These are phyloP conservation scores for Colletotrichum tanaceti DNA, from an alignment of 2,329 filamentous ascomycete species.

Conservation along the genomic window DNA sequence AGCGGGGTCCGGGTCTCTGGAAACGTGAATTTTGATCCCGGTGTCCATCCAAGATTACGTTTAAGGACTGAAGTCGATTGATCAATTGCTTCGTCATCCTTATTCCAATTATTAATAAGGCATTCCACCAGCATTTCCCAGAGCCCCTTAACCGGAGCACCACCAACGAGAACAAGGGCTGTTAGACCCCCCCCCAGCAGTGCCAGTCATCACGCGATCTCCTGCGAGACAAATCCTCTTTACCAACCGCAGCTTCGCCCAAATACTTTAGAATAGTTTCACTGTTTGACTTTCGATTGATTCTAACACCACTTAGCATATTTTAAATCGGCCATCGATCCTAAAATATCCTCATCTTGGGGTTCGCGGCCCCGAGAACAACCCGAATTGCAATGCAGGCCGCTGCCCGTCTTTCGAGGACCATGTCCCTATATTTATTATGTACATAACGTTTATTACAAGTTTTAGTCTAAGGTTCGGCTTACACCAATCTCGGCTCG, in stretches of 20 bases:
- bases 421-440: conserved; percentile 25
- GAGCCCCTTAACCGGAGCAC: not conserved
- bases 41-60: not conserved
- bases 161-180: not conserved
- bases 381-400: not conserved
- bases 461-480: conserved; percentile 29
- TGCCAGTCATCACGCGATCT: not conserved
- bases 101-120: not conserved
- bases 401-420: conserved; percentile 11
- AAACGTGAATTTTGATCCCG: not conserved
- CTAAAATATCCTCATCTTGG: not conserved
- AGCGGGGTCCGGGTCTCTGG: not conserved
- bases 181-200: not conserved
- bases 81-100: not conserved
- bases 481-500: conserved; percentile 28
- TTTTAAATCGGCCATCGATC: conserved; percentile 5
- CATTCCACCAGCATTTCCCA: not conserved
- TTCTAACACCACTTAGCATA: conserved; percentile 12
- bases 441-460: conserved; percentile 38
- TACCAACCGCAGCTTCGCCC: not conserved
- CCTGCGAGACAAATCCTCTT: not conserved
- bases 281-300: conserved; percentile 9
- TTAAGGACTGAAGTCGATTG: not conserved
- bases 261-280: not conserved
- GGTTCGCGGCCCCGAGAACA: not conserved